phyloP scores from a whole-genome alignment of 148 eudicot genomes.

The Salicornia ramosissima region DNA sequence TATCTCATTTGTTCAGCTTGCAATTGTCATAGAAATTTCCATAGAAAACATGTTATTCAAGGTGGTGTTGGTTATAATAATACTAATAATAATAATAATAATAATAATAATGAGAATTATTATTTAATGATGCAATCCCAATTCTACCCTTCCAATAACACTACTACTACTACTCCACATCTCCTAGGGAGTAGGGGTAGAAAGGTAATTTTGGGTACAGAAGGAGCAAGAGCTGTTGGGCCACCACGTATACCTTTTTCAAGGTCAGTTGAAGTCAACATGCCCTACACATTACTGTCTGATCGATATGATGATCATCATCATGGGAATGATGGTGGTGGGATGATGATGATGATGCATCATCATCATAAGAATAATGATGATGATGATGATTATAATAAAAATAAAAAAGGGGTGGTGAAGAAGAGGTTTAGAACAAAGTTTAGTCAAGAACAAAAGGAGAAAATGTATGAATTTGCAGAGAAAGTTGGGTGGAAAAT shows the following conservation, averaged over 20 bases:
- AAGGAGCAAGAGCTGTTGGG: not conserved
- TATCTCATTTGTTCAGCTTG: slow-evolving; percentile 78
- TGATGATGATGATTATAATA: not conserved
- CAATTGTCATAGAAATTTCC: slow-evolving; percentile 91
- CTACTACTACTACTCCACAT: slow-evolving; percentile 17
- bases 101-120: not conserved
- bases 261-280: slow-evolving; percentile 12
- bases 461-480: slow-evolving; percentile 67
- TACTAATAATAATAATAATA: too few relatives aligned
- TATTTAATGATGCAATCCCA: not conserved
- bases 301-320: not conserved
- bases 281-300: slow-evolving; percentile 11
- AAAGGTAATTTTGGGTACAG: slow-evolving; percentile 21
- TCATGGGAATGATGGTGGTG: slow-evolving; percentile 1
- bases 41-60: slow-evolving; percentile 58
- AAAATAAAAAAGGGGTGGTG: slow-evolving; percentile 1
- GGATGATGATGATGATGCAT: slow-evolving; percentile 28
- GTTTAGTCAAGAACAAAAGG: slow-evolving; percentile 75
- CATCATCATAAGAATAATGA: not conserved
- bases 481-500: slow-evolving; percentile 71
- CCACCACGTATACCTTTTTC: slow-evolving; percentile 12
- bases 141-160: slow-evolving; percentile 27
- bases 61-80: too few relatives aligned
- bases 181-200: slow-evolving; percentile 19
- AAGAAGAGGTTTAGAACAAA: slow-evolving; percentile 72